phyloP scores from a whole-genome alignment of 345 rosid species.

The Salix suchowensis region DNA sequence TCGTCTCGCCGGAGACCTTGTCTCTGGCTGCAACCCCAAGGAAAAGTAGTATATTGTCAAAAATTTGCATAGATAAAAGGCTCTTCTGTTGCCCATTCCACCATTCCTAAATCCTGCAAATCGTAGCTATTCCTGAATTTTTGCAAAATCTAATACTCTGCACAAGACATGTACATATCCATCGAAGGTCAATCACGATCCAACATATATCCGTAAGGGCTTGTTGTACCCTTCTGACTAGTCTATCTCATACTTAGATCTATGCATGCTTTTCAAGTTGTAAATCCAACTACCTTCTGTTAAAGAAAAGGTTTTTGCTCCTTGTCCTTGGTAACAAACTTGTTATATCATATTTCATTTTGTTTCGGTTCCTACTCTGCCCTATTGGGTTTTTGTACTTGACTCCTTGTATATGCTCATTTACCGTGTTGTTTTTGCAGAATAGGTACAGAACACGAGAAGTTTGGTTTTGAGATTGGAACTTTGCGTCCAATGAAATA shows the following conservation, averaged over 20 bases:
- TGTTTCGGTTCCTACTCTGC: background rate
- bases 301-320: background rate
- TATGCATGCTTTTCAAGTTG: background rate
- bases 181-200: background rate
- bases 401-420: constrained; percentile 2
- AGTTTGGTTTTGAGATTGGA: constrained; percentile 86
- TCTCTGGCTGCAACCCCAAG: background rate
- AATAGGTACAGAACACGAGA: constrained; percentile 98
- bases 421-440: constrained; percentile 37
- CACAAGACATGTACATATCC: background rate
- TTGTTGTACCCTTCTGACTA: background rate
- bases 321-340: background rate
- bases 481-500: constrained; percentile 83
- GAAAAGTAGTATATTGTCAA: background rate
- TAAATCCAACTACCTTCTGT: background rate
- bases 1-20: background rate
- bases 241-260: background rate
- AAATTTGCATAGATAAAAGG: background rate
- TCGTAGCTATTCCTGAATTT: background rate
- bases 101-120: background rate
- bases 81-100: background rate
- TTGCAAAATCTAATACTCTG: background rate
- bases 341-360: background rate
- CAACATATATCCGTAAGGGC: background rate
- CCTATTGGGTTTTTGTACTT: background rate